Evolutionary conservation across 2,329 filamentous ascomycete genomes (phyloP), one percentile per base, ranked within the genome.

Genomic region (Daldinia eschscholtzii): DNA sequence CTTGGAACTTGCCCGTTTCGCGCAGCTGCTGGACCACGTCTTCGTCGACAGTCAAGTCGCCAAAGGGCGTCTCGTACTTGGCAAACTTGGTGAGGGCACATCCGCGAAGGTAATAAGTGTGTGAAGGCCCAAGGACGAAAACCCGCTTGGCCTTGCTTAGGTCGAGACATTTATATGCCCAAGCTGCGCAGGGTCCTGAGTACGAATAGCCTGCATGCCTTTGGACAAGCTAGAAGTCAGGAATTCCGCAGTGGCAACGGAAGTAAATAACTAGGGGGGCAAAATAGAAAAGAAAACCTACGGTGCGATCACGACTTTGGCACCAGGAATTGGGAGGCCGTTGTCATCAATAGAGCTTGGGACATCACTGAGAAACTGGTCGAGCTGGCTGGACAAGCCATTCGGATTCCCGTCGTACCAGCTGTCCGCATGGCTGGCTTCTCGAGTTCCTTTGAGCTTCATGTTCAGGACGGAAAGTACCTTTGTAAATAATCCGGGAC

Each of bases 131-230:
- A 15, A 99, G 88, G 46, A 99, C 85, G 77, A 99, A 98, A 71
- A 99, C 88, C 2, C 94, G 91, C 81, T 97, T 97, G 26, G 90
- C 91, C 68, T 89, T 88, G 67, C 89, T 91, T 63, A 98, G 86
- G 79, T 98, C 94, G 57, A 97, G 89, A 6, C 88, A 88, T 80
- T 93, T 96, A 82, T 98, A 99, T 7, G 96, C 96, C 90, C 93
- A 98, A 48, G 94, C 96, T 48, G 96, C 96, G 73, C 93, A 95
- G 42, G 91, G 88, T 6, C 96, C 96, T 3, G 96, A 99, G 84
- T 95, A 98, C 1, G 88, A 84, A 82, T 97, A 99, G 68, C 96
- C 96, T 67, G 96, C 96, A 80, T 99, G 96, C 68, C 95, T 98
- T 73, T 35, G 61, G 53, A 59, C 39, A 53, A 69, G 48, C 33